Evolutionary conservation across 2,329 filamentous ascomycete species (phyloP).

Genomic region (Lecanicillium sp.): DNA sequence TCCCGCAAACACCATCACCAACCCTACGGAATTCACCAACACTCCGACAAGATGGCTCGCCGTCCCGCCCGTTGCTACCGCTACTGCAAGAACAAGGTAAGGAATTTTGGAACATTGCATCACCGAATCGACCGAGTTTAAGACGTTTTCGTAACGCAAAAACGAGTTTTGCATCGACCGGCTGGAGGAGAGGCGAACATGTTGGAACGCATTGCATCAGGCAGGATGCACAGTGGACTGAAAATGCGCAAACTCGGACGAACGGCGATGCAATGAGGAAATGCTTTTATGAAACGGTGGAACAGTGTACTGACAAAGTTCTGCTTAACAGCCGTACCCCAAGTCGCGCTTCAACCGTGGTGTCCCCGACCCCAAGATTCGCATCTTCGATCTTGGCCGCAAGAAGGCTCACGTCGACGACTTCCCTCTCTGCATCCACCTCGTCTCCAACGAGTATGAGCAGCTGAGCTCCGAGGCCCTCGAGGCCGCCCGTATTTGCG

Average conservation of each 20-base stretch:
- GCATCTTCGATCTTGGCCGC: conserved; percentile 98
- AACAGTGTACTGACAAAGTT: neutral
- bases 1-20: conserved; percentile 28
- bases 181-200: conserved; percentile 2
- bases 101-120: conserved; percentile 24
- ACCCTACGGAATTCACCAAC: conserved; percentile 28
- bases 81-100: conserved; percentile 99
- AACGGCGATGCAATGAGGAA: conserved; percentile 10
- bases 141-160: conserved; percentile 10
- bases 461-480: conserved; percentile 99
- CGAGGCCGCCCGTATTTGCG: conserved; percentile 99
- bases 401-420: conserved; percentile 99
- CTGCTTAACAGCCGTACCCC: conserved; percentile 68
- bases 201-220: too few relatives aligned
- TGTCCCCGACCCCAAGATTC: conserved; percentile 79
- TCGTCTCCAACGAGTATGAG: conserved; percentile 99
- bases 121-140: too few relatives aligned
- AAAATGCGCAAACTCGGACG: neutral
- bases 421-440: conserved; percentile 98
- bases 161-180: conserved; percentile 8
- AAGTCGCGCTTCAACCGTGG: conserved; percentile 99
- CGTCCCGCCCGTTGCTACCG: conserved; percentile 99
- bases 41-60: conserved; percentile 91
- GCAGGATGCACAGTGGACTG: too few relatives aligned
- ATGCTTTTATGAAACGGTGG: conserved; percentile 4